Base-by-base conservation (phyloP, 2,329 filamentous ascomycete genomes). In the Sporothrix luriei region DNA sequence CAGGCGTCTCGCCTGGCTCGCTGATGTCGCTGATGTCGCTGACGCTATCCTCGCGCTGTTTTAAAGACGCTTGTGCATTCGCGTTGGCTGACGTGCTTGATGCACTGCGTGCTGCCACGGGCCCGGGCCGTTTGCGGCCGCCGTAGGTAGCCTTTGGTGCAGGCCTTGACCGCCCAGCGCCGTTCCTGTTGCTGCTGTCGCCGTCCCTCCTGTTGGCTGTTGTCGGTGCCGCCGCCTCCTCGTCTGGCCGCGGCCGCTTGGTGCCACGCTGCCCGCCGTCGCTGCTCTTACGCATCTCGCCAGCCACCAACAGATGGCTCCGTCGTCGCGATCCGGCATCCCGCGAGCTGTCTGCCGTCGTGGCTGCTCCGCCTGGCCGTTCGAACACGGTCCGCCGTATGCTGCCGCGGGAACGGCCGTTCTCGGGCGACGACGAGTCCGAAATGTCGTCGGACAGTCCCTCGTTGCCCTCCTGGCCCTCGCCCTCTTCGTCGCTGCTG, bases 401-500 rank as follows among this genome's bases (percentile, higher is more conserved):
- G 46, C 70, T 69, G 19, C 52, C 71, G 4, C 72, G 72, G 6
- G 52, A 48, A 4, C 62, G 51, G 24, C 52, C n/a, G 49, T 51
- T 51, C 3, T 64, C 59, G 59, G 59, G 40, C 40, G 59, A 64
- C 16, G 69, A 70, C 19, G 68, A 66, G 59, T 71, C 68, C 0
- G 72, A 71, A 4, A 48, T 59, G 24, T 55, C 43, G 14, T 57
- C 62, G 3, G 38, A 40, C 33, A 6, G n/a, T 19, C 9, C 14
- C 14, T 48, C 43, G 13, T 48, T 51, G 1, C 51, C 46, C 3
- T 24, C 68, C 2, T 49, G 33, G 6, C 21, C 62, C 6, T 51
- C 64, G 3, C 49, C 66, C 11, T 64, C 69, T 4, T 70, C 68
- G 14, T 64, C 54, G 55, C 71, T 73, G 70, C 72, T 74, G 71